Percentiles rank a stretch among this genome's conserved stretches.
Conservation (phyloP, 495 filamentous ascomycete species). For the Zalerion maritima region DNA sequence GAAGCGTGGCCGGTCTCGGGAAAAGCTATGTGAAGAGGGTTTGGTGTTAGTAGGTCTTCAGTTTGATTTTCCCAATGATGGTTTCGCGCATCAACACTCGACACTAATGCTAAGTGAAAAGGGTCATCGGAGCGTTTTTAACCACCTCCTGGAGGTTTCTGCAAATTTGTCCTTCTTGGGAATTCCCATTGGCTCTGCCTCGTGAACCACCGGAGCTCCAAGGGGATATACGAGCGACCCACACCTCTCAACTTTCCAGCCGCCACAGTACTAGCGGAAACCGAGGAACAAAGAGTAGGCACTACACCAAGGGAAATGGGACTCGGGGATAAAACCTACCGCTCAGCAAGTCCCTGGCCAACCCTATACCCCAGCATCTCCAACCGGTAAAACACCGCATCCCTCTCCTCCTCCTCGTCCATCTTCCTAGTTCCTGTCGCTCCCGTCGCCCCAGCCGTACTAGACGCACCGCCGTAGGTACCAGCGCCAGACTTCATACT, state of each 20-base stretch:
- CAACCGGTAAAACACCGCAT: constrained; percentile 72
- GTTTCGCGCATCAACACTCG: constrained; percentile 1
- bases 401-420: constrained; percentile 63
- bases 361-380: constrained; percentile 82
- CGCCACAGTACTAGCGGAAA: too few relatives aligned
- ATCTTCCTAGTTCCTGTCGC: constrained; percentile 14
- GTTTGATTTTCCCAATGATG: background rate
- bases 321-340: constrained; percentile 39
- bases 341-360: constrained; percentile 81
- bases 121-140: background rate
- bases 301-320: too few relatives aligned
- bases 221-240: too few relatives aligned
- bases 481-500: constrained; percentile 1
- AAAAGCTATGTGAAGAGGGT: constrained; percentile 45
- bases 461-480: constrained; percentile 4
- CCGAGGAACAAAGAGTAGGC: constrained; percentile 2
- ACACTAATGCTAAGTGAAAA: background rate
- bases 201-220: too few relatives aligned
- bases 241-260: too few relatives aligned
- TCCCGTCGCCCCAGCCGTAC: constrained; percentile 3
- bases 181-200: too few relatives aligned
- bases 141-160: too few relatives aligned
- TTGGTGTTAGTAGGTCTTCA: background rate
- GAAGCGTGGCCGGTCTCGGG: constrained; percentile 72
- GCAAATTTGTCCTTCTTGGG: too few relatives aligned